Conservation (phyloP, 768 basidiomycete genomes). For the Panus rudis region DNA sequence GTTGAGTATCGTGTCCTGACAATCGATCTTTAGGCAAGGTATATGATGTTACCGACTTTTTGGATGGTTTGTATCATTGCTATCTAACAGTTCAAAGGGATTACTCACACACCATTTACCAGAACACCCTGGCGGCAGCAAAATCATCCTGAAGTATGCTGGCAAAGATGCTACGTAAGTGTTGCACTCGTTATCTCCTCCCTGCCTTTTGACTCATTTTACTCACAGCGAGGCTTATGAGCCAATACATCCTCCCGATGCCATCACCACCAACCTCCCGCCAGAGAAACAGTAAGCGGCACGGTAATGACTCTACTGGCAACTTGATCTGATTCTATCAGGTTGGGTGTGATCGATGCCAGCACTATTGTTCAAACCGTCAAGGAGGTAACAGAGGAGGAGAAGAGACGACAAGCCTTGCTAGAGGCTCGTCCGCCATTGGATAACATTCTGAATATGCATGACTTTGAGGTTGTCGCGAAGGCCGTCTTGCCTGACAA, state of each 20-base stretch:
- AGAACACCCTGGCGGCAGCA: slow-evolving; percentile 78
- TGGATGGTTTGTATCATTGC: slow-evolving; percentile 17
- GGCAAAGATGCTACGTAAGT: slow-evolving; percentile 71
- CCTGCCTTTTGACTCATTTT: neutral
- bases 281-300: slow-evolving; percentile 59
- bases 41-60: slow-evolving; percentile 35
- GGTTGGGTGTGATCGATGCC: slow-evolving; percentile 65
- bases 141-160: slow-evolving; percentile 77
- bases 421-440: slow-evolving; percentile 62
- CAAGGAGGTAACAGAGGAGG: slow-evolving; percentile 59
- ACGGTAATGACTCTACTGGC: neutral
- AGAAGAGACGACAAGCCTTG: slow-evolving; percentile 61
- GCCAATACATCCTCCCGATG: slow-evolving; percentile 84
- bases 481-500: slow-evolving; percentile 74
- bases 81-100: neutral
- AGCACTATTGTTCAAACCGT: slow-evolving; percentile 56
- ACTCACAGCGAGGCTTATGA: slow-evolving; percentile 55
- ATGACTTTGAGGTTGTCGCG: slow-evolving; percentile 92
- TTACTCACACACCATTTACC: slow-evolving; percentile 19
- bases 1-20: neutral
- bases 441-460: slow-evolving; percentile 77
- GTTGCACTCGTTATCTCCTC: neutral
- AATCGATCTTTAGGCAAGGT: slow-evolving; percentile 22
- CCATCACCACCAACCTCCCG: slow-evolving; percentile 70
- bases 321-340: slow-evolving; percentile 6